Evolutionary conservation across 202 grass and related monocot species (phyloP), one percentile per base, ranked within the genome.

Genomic region (Eragrostis tef): DNA sequence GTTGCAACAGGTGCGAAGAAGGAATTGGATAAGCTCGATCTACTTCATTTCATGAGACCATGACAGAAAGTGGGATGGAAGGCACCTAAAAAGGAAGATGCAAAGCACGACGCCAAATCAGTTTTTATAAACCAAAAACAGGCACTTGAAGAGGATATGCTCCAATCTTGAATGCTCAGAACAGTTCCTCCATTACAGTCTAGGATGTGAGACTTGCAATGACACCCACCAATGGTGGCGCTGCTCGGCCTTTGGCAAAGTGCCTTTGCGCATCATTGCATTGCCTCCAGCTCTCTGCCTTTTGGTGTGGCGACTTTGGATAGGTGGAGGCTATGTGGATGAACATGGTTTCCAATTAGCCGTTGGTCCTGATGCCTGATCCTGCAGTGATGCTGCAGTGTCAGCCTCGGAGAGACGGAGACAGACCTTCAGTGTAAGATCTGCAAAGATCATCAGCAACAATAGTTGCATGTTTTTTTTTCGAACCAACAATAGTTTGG

Each of bases 131-230:
- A 67, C 82, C 70, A 72, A 75, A 80, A 74, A 84, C 63, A 39
- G 14, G 64, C 71, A 81, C 22, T 81, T 77, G 81, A 59, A 43
- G 67, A 82, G 25, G 83, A 89, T 89, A 86, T 86, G 79, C 87
- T 78, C 67, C 67, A 83, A 63, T 60, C 43, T 82, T 78, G 21
- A 81, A 82, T 89, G 78, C 48, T 34, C 48, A 49, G 39, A 66
- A 89, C 83, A 86, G 83, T 89, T 53, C 73, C 73, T 79, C 87
- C 73, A 86, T 86, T 86, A 89, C 56, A 66, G 56, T 58, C 56
- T 17, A 58, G 20, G 56, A 58, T n/a, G 19, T 56, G 19, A 56
- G 52, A 21, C 19, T 56, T 11, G 56, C n/a, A 22, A 58, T 58
- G 20, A 58, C 56, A 58, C 56, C 56, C 56, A 58, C 56, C 56